phyloP scores from a whole-genome alignment of 2,329 filamentous ascomycete species.

The Colletotrichum gloeosporioides region DNA sequence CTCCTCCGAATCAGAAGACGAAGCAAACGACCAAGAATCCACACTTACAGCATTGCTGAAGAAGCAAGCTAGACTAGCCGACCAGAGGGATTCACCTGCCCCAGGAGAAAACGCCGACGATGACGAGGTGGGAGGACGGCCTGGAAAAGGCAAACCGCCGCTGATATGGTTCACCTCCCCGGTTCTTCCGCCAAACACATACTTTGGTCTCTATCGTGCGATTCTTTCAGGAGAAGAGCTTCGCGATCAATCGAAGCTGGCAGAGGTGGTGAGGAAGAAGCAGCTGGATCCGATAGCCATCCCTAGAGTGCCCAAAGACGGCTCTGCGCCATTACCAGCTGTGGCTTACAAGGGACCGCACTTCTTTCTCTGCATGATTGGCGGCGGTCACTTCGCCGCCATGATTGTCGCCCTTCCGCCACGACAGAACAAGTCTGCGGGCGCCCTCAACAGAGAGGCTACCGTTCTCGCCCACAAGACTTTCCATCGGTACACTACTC shows the following conservation, averaged over 20 bases:
- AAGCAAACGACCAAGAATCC: conserved; percentile 63
- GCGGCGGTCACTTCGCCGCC: conserved; percentile 94
- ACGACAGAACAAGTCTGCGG: conserved; percentile 73
- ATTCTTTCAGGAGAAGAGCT: conserved; percentile 79
- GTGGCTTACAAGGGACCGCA: conserved; percentile 75
- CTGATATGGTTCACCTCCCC: conserved; percentile 87
- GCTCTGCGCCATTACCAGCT: conserved; percentile 50
- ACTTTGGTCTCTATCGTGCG: conserved; percentile 84
- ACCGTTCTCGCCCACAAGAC: conserved; percentile 95
- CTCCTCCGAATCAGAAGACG: conserved; percentile 69
- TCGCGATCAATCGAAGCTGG: conserved; percentile 63
- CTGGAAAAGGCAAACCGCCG: conserved; percentile 59
- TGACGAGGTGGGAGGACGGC: conserved; percentile 45
- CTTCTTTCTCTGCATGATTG: conserved; percentile 98
- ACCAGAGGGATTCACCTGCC: conserved; percentile 42
- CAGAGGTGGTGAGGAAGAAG: conserved; percentile 75
- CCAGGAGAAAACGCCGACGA: conserved; percentile 55
- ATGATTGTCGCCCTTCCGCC: conserved; percentile 93
- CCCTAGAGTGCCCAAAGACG: conserved; percentile 62
- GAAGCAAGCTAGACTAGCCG: conserved; percentile 78
- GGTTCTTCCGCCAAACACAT: conserved; percentile 75
- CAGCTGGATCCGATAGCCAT: conserved; percentile 71
- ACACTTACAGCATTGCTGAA: conserved; percentile 79
- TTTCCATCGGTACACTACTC: conserved; percentile 95
- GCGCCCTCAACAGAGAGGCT: conserved; percentile 82